Evolutionary conservation across 331 rosid genomes (phyloP).

Genomic region (Pyrus hybrid): DNA sequence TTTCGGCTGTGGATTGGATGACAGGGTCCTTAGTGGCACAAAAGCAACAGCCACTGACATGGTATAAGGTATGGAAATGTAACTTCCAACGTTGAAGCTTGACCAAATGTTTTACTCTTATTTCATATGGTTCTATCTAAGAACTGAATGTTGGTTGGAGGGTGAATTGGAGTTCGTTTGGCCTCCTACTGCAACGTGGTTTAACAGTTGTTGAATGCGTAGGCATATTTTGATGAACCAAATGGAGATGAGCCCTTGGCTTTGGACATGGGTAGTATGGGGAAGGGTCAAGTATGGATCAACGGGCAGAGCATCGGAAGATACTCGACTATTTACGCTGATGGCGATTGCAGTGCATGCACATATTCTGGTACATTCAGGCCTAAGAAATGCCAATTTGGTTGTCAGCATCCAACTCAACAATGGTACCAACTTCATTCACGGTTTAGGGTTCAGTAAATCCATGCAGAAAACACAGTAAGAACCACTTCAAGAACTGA

Average conservation of each 20-base stretch:
- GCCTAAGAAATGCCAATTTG: slow-evolving; percentile 45
- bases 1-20: slow-evolving; percentile 55
- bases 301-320: slow-evolving; percentile 77
- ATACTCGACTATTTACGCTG: slow-evolving; percentile 61
- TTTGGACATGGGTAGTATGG: slow-evolving; percentile 66
- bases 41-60: slow-evolving; percentile 53
- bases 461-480: not conserved
- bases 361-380: slow-evolving; percentile 54
- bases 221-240: slow-evolving; percentile 62
- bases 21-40: slow-evolving; percentile 23
- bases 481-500: not conserved
- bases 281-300: slow-evolving; percentile 76
- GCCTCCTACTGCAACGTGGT: not conserved
- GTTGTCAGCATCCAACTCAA: slow-evolving; percentile 75
- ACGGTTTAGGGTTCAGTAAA: not conserved
- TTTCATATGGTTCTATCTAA: not conserved
- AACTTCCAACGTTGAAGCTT: not conserved
- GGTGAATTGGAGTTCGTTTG: not conserved
- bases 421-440: slow-evolving; percentile 36
- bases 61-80: slow-evolving; percentile 53
- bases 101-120: not conserved
- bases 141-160: not conserved
- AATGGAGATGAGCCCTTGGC: slow-evolving; percentile 58
- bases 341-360: slow-evolving; percentile 49
- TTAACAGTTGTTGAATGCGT: slow-evolving; percentile 16